These are phyloP conservation scores for Aschersonia sp. DNA, from an alignment of 2,329 filamentous ascomycete genomes.

Conservation along the genomic window DNA sequence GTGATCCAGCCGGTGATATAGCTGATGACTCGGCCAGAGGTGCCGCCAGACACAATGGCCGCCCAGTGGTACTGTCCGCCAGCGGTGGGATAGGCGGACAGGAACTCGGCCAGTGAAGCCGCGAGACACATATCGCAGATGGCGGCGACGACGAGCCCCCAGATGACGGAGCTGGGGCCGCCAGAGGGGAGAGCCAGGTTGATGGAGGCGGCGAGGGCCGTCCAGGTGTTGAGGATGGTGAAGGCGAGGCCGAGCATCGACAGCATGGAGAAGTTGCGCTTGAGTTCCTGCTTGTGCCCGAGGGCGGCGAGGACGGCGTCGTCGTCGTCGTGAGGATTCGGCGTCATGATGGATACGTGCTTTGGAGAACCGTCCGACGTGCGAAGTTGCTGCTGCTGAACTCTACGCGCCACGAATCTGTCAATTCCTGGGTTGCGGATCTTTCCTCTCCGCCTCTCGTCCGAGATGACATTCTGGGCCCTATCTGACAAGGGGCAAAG, in stretches of 20 bases:
- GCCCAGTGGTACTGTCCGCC: constrained; percentile 62
- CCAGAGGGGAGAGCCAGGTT: constrained; percentile 48
- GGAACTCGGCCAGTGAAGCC: constrained; percentile 55
- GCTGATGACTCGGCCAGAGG: constrained; percentile 46
- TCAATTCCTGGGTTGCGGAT: too few species aligned
- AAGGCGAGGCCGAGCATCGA: constrained; percentile 33
- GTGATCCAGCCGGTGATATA: constrained; percentile 65
- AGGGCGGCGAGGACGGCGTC: constrained; percentile 26
- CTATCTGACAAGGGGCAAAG: too few species aligned
- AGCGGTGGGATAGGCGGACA: constrained; percentile 47
- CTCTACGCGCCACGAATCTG: too few species aligned
- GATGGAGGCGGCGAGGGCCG: constrained; percentile 31
- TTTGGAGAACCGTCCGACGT: too few species aligned
- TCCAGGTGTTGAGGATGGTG: constrained; percentile 36
- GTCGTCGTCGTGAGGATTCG: constrained; percentile 11
- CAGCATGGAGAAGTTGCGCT: constrained; percentile 33
- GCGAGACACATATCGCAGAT: constrained; percentile 58
- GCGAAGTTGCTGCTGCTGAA: too few species aligned
- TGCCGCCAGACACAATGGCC: constrained; percentile 45
- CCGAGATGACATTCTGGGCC: too few species aligned
- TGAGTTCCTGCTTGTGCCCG: constrained; percentile 33
- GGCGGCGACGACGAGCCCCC: constrained; percentile 49
- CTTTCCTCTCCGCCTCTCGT: too few species aligned
- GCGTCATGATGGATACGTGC: not conserved
- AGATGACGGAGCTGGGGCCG: constrained; percentile 56